Percentiles rank a stretch among this genome's conserved stretches.
Evolutionary conservation across 1,284 basidiomycete species (phyloP).

Genomic region (Porogramme epimiltina): DNA sequence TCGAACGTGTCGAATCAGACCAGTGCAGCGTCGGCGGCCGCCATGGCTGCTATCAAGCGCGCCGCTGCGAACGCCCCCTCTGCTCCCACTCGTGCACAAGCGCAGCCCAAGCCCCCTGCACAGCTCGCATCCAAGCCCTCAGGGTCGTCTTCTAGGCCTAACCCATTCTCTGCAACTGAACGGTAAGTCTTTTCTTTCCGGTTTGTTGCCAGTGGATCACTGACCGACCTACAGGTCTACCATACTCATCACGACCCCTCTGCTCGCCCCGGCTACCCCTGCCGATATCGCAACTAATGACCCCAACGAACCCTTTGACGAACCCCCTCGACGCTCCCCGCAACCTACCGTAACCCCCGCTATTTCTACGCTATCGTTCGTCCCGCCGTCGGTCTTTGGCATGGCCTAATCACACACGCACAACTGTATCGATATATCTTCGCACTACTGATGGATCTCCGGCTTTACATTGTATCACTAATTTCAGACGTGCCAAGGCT

Average conservation of each 20-base stretch:
- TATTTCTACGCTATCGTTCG: slow-evolving; percentile 48
- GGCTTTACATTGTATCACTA: slow-evolving; percentile 9
- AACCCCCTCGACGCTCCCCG: slow-evolving; percentile 26
- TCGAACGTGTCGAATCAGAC: slow-evolving; percentile 27
- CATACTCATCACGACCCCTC: slow-evolving; percentile 24
- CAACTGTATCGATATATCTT: slow-evolving; percentile 24
- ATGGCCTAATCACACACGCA: slow-evolving; percentile 46
- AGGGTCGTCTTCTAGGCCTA: slow-evolving; percentile 30
- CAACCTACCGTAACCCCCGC: slow-evolving; percentile 22
- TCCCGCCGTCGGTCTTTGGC: slow-evolving; percentile 66
- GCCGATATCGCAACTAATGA: slow-evolving; percentile 11
- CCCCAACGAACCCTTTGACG: slow-evolving; percentile 16
- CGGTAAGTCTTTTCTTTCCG: slow-evolving; percentile 53
- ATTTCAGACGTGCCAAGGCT: slow-evolving; percentile 63
- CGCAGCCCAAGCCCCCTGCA: too few species aligned
- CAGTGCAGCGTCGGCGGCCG: slow-evolving; percentile 41
- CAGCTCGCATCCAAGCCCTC: slow-evolving; percentile 10
- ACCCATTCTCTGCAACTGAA: slow-evolving; percentile 67
- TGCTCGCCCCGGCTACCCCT: slow-evolving; percentile 20
- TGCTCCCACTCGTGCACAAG: background rate
- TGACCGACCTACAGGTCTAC: slow-evolving; percentile 60
- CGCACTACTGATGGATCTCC: background rate
- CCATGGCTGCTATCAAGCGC: slow-evolving; percentile 47
- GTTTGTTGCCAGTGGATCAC: slow-evolving; percentile 51
- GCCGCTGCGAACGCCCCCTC: slow-evolving; percentile 26